Evolutionary conservation across 371 early-diverging fungal species (phyloP).

Genomic region (Zopfochytrium polystomum): DNA sequence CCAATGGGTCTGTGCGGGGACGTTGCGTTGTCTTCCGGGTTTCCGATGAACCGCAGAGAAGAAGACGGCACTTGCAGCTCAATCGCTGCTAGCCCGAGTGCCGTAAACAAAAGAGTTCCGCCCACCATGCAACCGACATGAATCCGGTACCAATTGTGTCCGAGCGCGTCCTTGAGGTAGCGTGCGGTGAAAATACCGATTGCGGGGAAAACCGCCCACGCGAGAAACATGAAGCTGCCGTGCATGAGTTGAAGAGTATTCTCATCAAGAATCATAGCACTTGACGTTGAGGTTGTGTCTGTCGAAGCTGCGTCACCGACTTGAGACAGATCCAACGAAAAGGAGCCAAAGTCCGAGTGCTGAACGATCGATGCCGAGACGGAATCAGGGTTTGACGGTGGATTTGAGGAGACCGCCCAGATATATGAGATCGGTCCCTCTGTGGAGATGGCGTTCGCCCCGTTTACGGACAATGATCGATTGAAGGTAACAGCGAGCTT

Average conservation of each 20-base stretch:
- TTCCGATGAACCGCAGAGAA: constrained; percentile 10
- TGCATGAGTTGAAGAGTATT: constrained; percentile 17
- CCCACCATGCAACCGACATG: too few relatives aligned
- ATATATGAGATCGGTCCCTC: constrained; percentile 20
- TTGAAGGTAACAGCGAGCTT: constrained; percentile 7
- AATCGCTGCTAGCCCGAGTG: too few relatives aligned
- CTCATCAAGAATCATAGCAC: neutral
- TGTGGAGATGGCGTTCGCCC: neutral
- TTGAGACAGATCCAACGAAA: constrained; percentile 15
- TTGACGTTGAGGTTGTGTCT: neutral
- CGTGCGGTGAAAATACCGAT: too few relatives aligned
- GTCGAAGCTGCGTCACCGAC: constrained; percentile 4
- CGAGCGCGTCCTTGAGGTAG: constrained; percentile 32
- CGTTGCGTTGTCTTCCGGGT: too few relatives aligned
- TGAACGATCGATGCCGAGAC: neutral
- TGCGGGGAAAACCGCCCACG: constrained; percentile 34
- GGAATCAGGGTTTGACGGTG: neutral
- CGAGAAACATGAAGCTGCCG: constrained; percentile 36
- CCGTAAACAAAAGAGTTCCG: constrained; percentile 9
- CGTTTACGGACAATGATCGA: too few relatives aligned
- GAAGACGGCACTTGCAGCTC: constrained; percentile 15
- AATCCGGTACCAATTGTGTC: constrained; percentile 33
- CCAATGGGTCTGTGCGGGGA: constrained; percentile 18
- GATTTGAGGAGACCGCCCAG: constrained; percentile 4
- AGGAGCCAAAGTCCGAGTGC: constrained; percentile 18